Percentiles rank a stretch among this genome's conserved stretches.
Conservation (phyloP, 2,329 filamentous ascomycete species). For the Teratosphaeria pseudoeucalypti region DNA sequence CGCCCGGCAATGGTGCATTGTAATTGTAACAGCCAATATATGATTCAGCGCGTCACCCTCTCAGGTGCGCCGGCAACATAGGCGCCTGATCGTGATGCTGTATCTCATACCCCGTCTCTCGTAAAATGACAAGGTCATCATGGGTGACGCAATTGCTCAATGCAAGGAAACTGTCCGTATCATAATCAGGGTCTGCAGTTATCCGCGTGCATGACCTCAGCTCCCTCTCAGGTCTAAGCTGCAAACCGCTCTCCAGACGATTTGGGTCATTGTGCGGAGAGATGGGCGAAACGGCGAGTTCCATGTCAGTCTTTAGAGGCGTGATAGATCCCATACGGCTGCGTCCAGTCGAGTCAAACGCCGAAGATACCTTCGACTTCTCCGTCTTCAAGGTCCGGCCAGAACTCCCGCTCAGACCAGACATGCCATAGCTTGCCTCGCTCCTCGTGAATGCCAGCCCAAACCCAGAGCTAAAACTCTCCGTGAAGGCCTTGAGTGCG, state of each 20-base stretch:
- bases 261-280: not conserved
- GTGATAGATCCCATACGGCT: constrained; percentile 4
- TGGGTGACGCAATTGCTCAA: constrained; percentile 8
- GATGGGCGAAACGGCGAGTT: not conserved
- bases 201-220: constrained; percentile 6
- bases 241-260: constrained; percentile 2
- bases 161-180: constrained; percentile 1
- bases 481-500: constrained; percentile 32
- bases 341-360: not conserved
- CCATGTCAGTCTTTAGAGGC: not conserved
- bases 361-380: constrained; percentile 3
- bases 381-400: constrained; percentile 7
- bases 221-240: constrained; percentile 11
- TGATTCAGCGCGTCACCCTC: not conserved
- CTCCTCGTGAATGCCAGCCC: constrained; percentile 21
- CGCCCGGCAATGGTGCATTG: not conserved
- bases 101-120: constrained; percentile 17
- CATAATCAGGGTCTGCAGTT: constrained; percentile 7
- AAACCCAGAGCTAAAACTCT: constrained; percentile 33
- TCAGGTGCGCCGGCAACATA: constrained; percentile 6
- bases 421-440: constrained; percentile 20
- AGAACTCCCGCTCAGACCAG: constrained; percentile 13
- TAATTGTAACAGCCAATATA: not conserved
- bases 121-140: constrained; percentile 20
- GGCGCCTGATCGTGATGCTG: constrained; percentile 14